These are phyloP conservation scores for Lactarius indigo DNA, from an alignment of 768 basidiomycete genomes.

Conservation along the genomic window DNA sequence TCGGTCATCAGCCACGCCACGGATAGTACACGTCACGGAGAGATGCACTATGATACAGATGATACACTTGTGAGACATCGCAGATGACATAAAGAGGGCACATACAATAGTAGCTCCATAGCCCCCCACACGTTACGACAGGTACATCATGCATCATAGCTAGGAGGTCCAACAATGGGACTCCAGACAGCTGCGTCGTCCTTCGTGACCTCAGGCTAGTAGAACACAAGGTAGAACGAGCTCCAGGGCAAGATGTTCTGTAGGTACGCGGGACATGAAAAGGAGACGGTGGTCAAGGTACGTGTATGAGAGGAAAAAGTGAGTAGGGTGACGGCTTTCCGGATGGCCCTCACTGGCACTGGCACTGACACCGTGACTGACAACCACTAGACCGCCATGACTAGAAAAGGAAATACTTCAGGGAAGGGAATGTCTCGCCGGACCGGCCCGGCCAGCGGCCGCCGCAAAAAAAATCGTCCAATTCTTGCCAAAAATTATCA, in stretches of 20 bases:
- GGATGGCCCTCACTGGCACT: too few species aligned
- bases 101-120: constrained; percentile 79
- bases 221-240: neutral
- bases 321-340: neutral
- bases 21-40: neutral
- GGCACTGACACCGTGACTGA: too few species aligned
- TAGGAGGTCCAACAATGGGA: constrained; percentile 3
- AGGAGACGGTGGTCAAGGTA: neutral
- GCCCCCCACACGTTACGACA: constrained; percentile 63
- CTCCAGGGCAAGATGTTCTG: neutral
- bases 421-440: too few species aligned
- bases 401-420: too few species aligned
- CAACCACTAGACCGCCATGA: too few species aligned
- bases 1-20: neutral
- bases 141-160: constrained; percentile 57
- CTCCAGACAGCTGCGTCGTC: neutral
- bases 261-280: constrained; percentile 15
- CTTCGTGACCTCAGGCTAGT: too few species aligned
- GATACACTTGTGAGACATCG: constrained; percentile 2
- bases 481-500: too few species aligned
- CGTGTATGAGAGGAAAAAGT: neutral
- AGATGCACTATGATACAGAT: constrained; percentile 64
- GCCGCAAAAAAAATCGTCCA: too few species aligned
- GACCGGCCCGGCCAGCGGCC: too few species aligned
- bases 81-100: constrained; percentile 20